These are phyloP conservation scores for Mycena chlorophos DNA, from an alignment of 768 basidiomycete genomes.

Conservation along the genomic window DNA sequence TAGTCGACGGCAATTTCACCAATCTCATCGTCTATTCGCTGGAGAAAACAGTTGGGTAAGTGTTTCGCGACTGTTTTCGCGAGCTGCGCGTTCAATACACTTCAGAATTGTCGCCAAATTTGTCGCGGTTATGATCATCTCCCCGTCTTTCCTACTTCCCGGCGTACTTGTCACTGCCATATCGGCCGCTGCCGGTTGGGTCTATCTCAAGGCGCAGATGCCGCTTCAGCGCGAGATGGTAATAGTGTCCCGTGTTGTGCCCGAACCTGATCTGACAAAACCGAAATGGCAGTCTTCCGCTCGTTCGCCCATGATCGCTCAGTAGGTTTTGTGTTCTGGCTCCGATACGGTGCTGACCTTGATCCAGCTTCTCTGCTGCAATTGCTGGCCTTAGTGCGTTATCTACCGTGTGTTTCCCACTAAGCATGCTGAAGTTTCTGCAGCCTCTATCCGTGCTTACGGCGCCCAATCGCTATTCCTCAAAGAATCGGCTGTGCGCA, in stretches of 20 bases:
- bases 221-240: conserved; percentile 59
- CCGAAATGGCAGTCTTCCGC: conserved; percentile 16
- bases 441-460: conserved; percentile 51
- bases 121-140: conserved; percentile 36
- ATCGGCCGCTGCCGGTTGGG: conserved; percentile 45
- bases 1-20: conserved; percentile 11
- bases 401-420: neutral
- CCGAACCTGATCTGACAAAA: conserved; percentile 41
- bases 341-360: conserved; percentile 25
- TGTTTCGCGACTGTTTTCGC: neutral
- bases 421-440: neutral
- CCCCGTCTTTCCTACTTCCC: conserved; percentile 42
- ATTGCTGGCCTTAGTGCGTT: conserved; percentile 43
- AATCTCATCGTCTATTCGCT: neutral
- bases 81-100: neutral
- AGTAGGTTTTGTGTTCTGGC: conserved; percentile 39
- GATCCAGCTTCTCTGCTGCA: conserved; percentile 44
- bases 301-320: conserved; percentile 19
- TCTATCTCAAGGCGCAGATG: conserved; percentile 58
- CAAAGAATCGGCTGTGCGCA: conserved; percentile 42
- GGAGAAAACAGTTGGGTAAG: conserved; percentile 11
- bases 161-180: conserved; percentile 35
- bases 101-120: conserved; percentile 32
- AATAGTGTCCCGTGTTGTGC: conserved; percentile 44
- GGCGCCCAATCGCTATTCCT: conserved; percentile 48